phyloP scores from a whole-genome alignment of 2,329 filamentous ascomycete genomes.

The Pyrenophora seminiperda region DNA sequence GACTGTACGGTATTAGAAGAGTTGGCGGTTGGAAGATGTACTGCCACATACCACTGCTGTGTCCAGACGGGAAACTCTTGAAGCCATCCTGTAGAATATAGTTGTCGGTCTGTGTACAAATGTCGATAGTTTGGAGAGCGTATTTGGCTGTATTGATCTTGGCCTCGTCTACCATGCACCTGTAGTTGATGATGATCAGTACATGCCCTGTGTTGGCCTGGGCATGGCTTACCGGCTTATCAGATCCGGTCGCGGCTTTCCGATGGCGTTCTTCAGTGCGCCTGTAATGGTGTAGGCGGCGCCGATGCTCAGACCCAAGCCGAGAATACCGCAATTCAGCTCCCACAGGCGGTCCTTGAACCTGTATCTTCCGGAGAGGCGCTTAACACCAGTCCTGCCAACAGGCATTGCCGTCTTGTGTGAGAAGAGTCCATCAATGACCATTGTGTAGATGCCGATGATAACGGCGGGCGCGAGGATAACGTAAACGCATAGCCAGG shows the following conservation, averaged over 20 bases:
- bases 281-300: slow-evolving; percentile 63
- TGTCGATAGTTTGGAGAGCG: slow-evolving; percentile 38
- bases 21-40: not conserved
- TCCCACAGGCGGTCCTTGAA: slow-evolving; percentile 65
- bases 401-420: slow-evolving; percentile 48
- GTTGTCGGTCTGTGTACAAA: slow-evolving; percentile 59
- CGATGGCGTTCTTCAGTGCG: slow-evolving; percentile 63
- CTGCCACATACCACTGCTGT: slow-evolving; percentile 56
- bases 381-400: slow-evolving; percentile 36
- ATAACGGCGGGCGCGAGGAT: slow-evolving; percentile 56
- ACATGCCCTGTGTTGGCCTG: not conserved
- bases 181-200: slow-evolving; percentile 10
- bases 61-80: slow-evolving; percentile 63
- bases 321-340: slow-evolving; percentile 64
- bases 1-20: slow-evolving; percentile 47
- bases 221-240: slow-evolving; percentile 55
- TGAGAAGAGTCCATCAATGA: slow-evolving; percentile 64
- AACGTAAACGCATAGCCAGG: slow-evolving; percentile 56
- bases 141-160: slow-evolving; percentile 11
- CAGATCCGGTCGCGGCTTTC: slow-evolving; percentile 65
- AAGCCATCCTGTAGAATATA: slow-evolving; percentile 63
- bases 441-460: slow-evolving; percentile 61
- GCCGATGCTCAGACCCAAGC: slow-evolving; percentile 59
- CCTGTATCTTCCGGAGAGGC: slow-evolving; percentile 54
- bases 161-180: slow-evolving; percentile 25